Percentiles rank a stretch among this genome's conserved stretches.
Conservation (phyloP, 2,329 filamentous ascomycete genomes). For the Fusarium liriodendri region DNA sequence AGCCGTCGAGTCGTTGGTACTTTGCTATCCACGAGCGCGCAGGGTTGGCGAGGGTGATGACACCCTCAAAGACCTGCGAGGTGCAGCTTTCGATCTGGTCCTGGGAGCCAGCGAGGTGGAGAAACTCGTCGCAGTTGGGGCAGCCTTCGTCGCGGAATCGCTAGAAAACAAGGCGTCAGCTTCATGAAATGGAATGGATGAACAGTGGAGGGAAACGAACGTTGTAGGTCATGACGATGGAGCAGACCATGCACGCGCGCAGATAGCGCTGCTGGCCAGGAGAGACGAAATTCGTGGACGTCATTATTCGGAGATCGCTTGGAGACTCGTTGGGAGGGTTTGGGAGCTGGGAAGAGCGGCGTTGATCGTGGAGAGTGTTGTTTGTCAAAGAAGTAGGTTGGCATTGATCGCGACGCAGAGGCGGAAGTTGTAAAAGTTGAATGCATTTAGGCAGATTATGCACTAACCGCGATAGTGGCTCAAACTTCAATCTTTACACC, state of each 20-base stretch:
- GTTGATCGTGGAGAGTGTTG: constrained; percentile 7
- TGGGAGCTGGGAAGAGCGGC: neutral
- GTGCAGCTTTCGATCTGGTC: constrained; percentile 94
- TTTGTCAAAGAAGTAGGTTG: neutral
- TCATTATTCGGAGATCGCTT: constrained; percentile 47
- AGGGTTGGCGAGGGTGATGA: constrained; percentile 89
- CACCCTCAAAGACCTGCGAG: constrained; percentile 93
- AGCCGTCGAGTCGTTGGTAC: constrained; percentile 92
- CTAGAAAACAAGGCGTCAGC: constrained; percentile 54
- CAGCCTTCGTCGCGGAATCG: constrained; percentile 90
- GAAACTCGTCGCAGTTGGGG: constrained; percentile 95
- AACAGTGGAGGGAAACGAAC: constrained; percentile 57
- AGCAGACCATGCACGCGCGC: constrained; percentile 99
- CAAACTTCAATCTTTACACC: constrained; percentile 7
- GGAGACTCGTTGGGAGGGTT: neutral
- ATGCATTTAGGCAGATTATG: constrained; percentile 39
- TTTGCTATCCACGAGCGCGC: constrained; percentile 91
- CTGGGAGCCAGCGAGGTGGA: constrained; percentile 81
- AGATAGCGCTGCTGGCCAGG: constrained; percentile 84
- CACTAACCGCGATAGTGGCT: constrained; percentile 19
- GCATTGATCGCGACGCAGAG: constrained; percentile 14
- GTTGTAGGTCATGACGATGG: constrained; percentile 85
- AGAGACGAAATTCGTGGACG: constrained; percentile 71
- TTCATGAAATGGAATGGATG: constrained; percentile 1
- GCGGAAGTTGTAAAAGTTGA: constrained; percentile 7